phyloP scores from a whole-genome alignment of 495 filamentous ascomycete genomes.

The Friedmanniomyces endolithicus region DNA sequence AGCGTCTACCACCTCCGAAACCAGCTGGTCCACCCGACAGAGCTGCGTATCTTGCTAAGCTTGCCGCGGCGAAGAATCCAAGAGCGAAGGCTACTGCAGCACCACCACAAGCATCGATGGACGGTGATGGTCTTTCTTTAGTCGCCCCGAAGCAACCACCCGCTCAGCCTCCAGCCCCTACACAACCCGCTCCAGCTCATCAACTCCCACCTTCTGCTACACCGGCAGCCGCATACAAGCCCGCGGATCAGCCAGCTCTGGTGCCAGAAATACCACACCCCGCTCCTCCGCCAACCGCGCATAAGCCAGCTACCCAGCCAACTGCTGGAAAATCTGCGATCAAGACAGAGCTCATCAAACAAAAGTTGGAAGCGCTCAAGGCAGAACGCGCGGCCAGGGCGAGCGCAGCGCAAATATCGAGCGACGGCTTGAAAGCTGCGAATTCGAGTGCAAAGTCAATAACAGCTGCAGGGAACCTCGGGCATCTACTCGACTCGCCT shows the following conservation, averaged over 20 bases:
- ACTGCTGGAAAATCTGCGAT: background rate
- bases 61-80: conserved; percentile 5
- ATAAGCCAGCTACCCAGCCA: background rate
- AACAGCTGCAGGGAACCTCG: background rate
- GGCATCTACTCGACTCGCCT: background rate
- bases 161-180: background rate
- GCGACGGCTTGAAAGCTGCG: background rate
- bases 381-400: conserved; percentile 9
- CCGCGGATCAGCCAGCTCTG: too few species aligned
- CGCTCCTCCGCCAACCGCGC: background rate
- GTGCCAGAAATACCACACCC: too few species aligned
- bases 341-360: conserved; percentile 7
- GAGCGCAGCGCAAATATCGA: background rate
- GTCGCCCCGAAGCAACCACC: background rate
- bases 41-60: conserved; percentile 7
- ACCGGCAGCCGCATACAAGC: too few species aligned
- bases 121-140: background rate
- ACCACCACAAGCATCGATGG: background rate
- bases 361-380: conserved; percentile 7
- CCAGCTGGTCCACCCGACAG: background rate
- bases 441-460: background rate
- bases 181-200: background rate
- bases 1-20: background rate
- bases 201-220: background rate
- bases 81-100: background rate